phyloP scores from a whole-genome alignment of 768 basidiomycete species.

The Suillus tomentosus region DNA sequence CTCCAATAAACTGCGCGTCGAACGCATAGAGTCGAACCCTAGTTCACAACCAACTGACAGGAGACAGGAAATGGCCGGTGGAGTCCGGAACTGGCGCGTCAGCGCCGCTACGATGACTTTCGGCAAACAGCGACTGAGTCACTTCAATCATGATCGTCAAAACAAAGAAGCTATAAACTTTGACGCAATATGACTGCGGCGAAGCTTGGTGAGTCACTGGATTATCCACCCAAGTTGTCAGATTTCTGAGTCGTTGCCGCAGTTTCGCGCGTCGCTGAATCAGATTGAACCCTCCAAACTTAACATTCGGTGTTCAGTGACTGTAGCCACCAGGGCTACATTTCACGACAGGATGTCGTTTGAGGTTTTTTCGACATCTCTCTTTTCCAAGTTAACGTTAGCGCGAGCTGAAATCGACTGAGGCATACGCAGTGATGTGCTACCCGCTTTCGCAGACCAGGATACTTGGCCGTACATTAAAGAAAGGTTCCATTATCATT shows the following conservation, averaged over 20 bases:
- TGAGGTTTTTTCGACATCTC: not conserved
- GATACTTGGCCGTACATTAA: conserved; percentile 12
- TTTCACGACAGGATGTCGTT: not conserved
- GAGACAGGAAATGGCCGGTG: too few species aligned
- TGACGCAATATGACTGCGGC: not conserved
- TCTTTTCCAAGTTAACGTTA: not conserved
- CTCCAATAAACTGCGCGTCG: too few species aligned
- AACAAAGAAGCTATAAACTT: too few species aligned
- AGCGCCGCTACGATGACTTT: too few species aligned
- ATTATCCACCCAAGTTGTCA: not conserved
- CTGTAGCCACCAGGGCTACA: not conserved
- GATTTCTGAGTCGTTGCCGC: not conserved
- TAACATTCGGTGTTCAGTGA: not conserved
- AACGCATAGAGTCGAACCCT: too few species aligned
- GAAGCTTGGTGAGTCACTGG: not conserved
- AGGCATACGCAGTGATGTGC: conserved; percentile 2
- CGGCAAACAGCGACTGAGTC: too few species aligned
- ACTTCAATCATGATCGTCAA: too few species aligned
- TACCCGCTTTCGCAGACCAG: conserved; percentile 10
- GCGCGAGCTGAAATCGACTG: conserved; percentile 14
- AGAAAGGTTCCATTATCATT: not conserved
- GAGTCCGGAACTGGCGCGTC: too few species aligned
- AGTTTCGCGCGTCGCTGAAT: not conserved
- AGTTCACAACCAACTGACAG: too few species aligned
- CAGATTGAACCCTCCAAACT: too few species aligned